phyloP scores from a whole-genome alignment of 1,139 yeast species.

The Candida sp. region DNA sequence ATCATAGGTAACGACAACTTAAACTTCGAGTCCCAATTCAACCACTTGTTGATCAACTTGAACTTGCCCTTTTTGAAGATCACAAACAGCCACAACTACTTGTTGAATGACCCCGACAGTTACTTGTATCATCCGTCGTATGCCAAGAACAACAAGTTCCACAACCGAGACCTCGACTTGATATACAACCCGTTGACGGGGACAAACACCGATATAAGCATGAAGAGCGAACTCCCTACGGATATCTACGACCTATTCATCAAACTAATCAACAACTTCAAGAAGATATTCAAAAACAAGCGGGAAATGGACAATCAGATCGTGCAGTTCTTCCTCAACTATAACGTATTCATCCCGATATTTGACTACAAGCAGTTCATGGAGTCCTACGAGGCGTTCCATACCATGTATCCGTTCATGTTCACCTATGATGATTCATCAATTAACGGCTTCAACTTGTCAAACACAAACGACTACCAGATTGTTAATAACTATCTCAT shows the following conservation, averaged over 20 bases:
- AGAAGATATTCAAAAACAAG: conserved; percentile 45
- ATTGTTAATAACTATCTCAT: conserved; percentile 56
- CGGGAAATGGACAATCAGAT: conserved; percentile 57
- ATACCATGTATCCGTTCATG: conserved; percentile 58
- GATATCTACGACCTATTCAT: conserved; percentile 52
- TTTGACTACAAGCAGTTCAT: conserved; percentile 62
- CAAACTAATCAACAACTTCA: conserved; percentile 50
- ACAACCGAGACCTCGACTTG: conserved; percentile 44
- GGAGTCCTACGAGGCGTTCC: conserved; percentile 60
- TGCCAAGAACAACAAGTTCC: conserved; percentile 41
- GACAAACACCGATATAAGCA: conserved; percentile 12
- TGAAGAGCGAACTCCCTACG: conserved; percentile 32
- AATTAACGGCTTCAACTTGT: conserved; percentile 54
- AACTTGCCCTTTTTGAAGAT: conserved; percentile 51
- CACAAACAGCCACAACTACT: conserved; percentile 49
- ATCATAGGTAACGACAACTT: conserved; percentile 54
- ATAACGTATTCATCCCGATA: conserved; percentile 64
- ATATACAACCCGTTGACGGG: conserved; percentile 50
- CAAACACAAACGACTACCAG: conserved; percentile 49
- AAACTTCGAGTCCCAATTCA: conserved; percentile 53
- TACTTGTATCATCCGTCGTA: conserved; percentile 49
- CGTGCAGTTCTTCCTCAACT: conserved; percentile 56
- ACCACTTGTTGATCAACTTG: conserved; percentile 48
- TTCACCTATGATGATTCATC: conserved; percentile 55
- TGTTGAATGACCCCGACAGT: conserved; percentile 48